Conservation (phyloP, 2,329 filamentous ascomycete genomes). For the Trichoderma semiorbis region DNA sequence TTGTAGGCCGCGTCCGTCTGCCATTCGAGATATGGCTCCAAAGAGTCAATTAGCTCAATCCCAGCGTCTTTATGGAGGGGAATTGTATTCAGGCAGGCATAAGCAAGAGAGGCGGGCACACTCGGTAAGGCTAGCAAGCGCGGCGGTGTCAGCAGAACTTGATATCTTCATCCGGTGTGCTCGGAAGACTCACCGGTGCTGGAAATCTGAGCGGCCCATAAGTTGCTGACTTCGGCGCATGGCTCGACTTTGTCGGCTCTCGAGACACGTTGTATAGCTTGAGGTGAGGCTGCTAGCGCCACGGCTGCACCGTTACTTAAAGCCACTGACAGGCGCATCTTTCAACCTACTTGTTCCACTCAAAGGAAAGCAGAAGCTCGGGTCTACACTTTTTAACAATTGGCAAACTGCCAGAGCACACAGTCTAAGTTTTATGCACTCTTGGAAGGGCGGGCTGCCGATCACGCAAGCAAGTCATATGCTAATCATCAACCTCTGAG, state of each 20-base stretch:
- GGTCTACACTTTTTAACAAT: not conserved
- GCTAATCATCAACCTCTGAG: not conserved
- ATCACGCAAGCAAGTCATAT: not conserved
- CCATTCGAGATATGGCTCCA: conserved; percentile 44
- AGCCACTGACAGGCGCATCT: not conserved
- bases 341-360: not conserved
- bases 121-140: conserved; percentile 22
- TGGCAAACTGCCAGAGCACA: not conserved
- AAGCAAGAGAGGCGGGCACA: conserved; percentile 36
- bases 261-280: not conserved
- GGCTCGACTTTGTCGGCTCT: conserved; percentile 24
- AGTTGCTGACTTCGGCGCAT: not conserved
- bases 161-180: not conserved
- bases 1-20: conserved; percentile 48
- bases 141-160: not conserved
- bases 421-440: not conserved
- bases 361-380: not conserved
- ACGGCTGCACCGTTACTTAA: not conserved
- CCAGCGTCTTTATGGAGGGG: conserved; percentile 37
- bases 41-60: conserved; percentile 34
- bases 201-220: not conserved
- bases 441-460: not conserved
- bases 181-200: not conserved
- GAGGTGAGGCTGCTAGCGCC: not conserved
- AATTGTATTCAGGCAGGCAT: conserved; percentile 38